A percentile compares a stretch with the other conserved stretches of the same genome.
These are phyloP conservation scores for Adansonia madagascariensis DNA, from an alignment of 441 rosid genomes.

Conservation along the genomic window DNA sequence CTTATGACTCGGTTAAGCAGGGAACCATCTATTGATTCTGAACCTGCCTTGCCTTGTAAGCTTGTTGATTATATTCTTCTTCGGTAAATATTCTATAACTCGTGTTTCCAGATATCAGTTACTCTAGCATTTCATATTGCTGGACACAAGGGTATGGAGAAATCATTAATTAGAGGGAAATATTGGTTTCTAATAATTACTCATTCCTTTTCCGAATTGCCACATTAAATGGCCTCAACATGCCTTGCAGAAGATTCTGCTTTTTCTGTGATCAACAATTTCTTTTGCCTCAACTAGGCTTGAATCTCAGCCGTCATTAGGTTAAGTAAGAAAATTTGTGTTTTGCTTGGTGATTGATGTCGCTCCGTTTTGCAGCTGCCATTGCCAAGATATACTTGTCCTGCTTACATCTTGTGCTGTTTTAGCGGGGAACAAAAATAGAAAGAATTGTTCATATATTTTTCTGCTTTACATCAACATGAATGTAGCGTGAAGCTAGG, in stretches of 20 bases:
- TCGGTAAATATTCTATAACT: background rate
- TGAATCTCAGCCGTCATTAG: background rate
- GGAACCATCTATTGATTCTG: background rate
- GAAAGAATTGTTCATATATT: background rate
- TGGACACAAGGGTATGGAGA: background rate
- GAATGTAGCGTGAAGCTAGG: background rate
- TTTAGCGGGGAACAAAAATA: background rate
- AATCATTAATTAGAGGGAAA: background rate
- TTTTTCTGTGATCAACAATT: background rate
- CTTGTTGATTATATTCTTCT: background rate
- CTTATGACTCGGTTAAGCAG: background rate
- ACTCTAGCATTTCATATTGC: background rate
- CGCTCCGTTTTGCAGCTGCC: background rate
- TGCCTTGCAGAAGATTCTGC: background rate
- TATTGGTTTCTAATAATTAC: background rate
- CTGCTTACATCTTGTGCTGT: background rate
- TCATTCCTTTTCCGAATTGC: background rate
- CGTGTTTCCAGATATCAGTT: background rate
- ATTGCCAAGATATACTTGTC: background rate
- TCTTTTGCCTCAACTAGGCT: constrained; percentile 1
- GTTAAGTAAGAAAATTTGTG: background rate
- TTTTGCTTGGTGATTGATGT: background rate
- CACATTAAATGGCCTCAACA: background rate
- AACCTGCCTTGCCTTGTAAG: background rate
- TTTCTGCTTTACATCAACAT: background rate